phyloP scores from a whole-genome alignment of 768 basidiomycete species.

The Russula emetica region DNA sequence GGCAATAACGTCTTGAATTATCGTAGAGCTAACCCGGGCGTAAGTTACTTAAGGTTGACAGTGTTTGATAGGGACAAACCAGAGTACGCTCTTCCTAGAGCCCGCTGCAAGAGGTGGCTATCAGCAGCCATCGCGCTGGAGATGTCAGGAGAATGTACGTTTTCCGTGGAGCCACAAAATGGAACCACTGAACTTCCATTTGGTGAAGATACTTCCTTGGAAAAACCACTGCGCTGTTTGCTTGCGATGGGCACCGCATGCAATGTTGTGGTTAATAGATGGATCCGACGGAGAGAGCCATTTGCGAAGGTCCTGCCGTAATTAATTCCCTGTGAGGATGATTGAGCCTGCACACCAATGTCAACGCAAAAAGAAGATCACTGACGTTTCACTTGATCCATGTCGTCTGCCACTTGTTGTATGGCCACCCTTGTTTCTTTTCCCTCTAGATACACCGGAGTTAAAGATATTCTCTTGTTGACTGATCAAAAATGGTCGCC shows the following conservation, averaged over 20 bases:
- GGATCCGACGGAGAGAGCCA: constrained; percentile 3
- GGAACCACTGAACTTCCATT: not conserved
- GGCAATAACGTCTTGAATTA: not conserved
- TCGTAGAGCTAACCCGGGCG: not conserved
- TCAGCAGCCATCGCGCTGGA: not conserved
- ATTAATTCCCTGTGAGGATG: not conserved
- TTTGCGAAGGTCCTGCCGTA: not conserved
- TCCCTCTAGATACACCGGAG: not conserved
- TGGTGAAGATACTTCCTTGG: not conserved
- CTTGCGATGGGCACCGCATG: not conserved
- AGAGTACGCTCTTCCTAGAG: not conserved
- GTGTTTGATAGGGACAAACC: not conserved
- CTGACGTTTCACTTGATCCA: not conserved
- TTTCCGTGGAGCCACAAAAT: constrained; percentile 3
- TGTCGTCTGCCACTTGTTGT: not conserved
- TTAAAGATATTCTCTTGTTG: not conserved
- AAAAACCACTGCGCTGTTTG: not conserved
- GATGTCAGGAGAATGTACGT: not conserved
- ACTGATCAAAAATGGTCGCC: too few relatives aligned
- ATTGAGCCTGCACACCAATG: not conserved
- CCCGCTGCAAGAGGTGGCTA: not conserved
- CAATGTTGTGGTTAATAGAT: not conserved
- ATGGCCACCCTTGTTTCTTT: not conserved
- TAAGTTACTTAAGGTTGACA: not conserved
- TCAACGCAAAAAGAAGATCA: not conserved